Conservation (phyloP, 2,329 filamentous ascomycete species). For the Cladophialophora yegresii region DNA sequence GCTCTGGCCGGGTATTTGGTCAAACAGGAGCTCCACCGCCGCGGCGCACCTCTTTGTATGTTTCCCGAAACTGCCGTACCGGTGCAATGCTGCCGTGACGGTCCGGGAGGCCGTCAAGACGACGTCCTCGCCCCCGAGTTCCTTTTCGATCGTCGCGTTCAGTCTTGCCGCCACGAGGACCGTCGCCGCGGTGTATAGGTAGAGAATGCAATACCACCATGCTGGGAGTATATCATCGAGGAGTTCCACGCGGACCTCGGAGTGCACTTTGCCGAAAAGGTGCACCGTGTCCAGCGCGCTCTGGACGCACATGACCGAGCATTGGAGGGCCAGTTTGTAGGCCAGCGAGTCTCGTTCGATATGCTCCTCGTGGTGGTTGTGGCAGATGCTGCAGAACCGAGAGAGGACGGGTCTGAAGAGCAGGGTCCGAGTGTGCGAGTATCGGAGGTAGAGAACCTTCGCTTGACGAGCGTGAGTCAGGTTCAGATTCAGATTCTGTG, state of each 20-base stretch:
- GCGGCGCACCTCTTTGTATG: slow-evolving; percentile 20
- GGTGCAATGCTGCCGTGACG: slow-evolving; percentile 4
- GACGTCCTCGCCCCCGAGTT: slow-evolving; percentile 6
- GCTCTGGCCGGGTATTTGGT: slow-evolving; percentile 29
- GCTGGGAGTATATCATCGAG: slow-evolving; percentile 41
- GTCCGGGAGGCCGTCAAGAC: slow-evolving; percentile 12
- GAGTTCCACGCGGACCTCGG: slow-evolving; percentile 10
- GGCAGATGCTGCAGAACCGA: slow-evolving; percentile 17
- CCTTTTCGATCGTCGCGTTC: slow-evolving; percentile 9
- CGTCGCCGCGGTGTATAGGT: slow-evolving; percentile 43
- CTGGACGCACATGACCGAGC: slow-evolving; percentile 43
- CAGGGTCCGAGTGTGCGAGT: slow-evolving; percentile 22
- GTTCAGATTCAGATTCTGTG: background rate
- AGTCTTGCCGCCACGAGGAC: slow-evolving; percentile 42
- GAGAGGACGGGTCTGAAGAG: slow-evolving; percentile 27
- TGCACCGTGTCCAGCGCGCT: slow-evolving; percentile 41
- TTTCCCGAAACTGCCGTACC: slow-evolving; percentile 11
- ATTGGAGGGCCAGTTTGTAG: slow-evolving; percentile 27
- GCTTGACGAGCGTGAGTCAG: slow-evolving; percentile 15
- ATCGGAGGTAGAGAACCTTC: slow-evolving; percentile 19
- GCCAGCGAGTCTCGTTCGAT: slow-evolving; percentile 8
- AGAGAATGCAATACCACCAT: slow-evolving; percentile 46
- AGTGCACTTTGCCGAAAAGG: slow-evolving; percentile 37
- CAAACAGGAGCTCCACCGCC: slow-evolving; percentile 12
- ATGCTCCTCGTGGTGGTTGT: background rate